phyloP scores from a whole-genome alignment of 805 yeast genomes.

The Candida sakaeoensis region DNA sequence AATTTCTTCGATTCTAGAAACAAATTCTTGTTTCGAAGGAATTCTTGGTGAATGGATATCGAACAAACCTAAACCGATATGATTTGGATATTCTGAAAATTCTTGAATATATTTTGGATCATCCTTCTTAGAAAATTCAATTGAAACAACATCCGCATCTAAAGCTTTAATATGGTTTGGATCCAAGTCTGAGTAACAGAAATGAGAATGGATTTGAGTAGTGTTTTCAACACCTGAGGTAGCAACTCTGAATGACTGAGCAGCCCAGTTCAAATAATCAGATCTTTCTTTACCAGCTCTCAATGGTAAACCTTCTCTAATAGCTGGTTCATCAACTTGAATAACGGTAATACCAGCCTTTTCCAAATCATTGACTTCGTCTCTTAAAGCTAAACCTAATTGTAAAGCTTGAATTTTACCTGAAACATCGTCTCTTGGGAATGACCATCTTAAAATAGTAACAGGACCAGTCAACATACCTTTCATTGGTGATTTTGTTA shows the following conservation, averaged over 20 bases:
- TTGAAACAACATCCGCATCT: constrained; percentile 99
- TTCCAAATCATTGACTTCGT: constrained; percentile 97
- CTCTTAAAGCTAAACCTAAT: constrained; percentile 96
- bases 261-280: constrained; percentile 97
- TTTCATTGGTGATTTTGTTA: constrained; percentile 94
- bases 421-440: constrained; percentile 98
- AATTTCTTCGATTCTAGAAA: constrained; percentile 88
- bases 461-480: constrained; percentile 99
- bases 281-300: constrained; percentile 97
- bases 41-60: constrained; percentile 99
- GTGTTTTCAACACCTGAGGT: constrained; percentile 94
- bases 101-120: constrained; percentile 97
- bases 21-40: constrained; percentile 96
- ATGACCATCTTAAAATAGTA: constrained; percentile 99
- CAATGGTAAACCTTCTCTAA: constrained; percentile 99
- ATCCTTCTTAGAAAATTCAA: constrained; percentile 99
- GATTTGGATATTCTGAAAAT: constrained; percentile 98
- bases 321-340: constrained; percentile 99
- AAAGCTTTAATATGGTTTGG: constrained; percentile 99
- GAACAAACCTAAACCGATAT: constrained; percentile 97
- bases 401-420: constrained; percentile 93
- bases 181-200: constrained; percentile 99
- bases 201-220: constrained; percentile 99
- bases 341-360: constrained; percentile 96
- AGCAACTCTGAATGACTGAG: constrained; percentile 98